phyloP scores from a whole-genome alignment of 148 eudicot genomes.

The Beta vulgaris region DNA sequence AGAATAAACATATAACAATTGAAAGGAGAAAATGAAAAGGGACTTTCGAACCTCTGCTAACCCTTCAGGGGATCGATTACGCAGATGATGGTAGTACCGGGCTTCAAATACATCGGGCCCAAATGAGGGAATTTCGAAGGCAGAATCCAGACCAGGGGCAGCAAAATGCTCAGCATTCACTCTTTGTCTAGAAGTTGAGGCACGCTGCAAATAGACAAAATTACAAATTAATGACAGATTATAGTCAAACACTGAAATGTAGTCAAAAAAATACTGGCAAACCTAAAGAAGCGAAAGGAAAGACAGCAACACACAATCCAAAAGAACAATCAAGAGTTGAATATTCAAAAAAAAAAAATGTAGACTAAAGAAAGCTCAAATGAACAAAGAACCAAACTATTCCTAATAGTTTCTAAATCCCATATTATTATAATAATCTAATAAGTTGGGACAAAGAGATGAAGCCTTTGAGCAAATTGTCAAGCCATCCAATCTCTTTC shows the following conservation, averaged over 20 bases:
- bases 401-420: no score
- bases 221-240: constrained; percentile 7
- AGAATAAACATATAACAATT: neutral
- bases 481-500: neutral
- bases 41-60: constrained; percentile 68
- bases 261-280: constrained; percentile 8
- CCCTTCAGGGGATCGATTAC: constrained; percentile 69
- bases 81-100: constrained; percentile 67
- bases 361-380: constrained; percentile 3
- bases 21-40: neutral
- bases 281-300: neutral
- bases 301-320: neutral
- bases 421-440: neutral
- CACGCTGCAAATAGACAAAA: constrained; percentile 50
- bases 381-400: neutral
- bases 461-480: neutral
- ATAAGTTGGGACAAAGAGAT: constrained; percentile 2
- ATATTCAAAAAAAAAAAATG: neutral
- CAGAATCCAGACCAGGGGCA: constrained; percentile 47
- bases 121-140: constrained; percentile 39
- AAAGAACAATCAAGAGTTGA: neutral
- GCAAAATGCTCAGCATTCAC: constrained; percentile 56
- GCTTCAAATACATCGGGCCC: constrained; percentile 64
- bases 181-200: constrained; percentile 57
- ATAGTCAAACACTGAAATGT: neutral